These are phyloP conservation scores for Delonix regia DNA, from an alignment of 306 rosid species.

Conservation along the genomic window DNA sequence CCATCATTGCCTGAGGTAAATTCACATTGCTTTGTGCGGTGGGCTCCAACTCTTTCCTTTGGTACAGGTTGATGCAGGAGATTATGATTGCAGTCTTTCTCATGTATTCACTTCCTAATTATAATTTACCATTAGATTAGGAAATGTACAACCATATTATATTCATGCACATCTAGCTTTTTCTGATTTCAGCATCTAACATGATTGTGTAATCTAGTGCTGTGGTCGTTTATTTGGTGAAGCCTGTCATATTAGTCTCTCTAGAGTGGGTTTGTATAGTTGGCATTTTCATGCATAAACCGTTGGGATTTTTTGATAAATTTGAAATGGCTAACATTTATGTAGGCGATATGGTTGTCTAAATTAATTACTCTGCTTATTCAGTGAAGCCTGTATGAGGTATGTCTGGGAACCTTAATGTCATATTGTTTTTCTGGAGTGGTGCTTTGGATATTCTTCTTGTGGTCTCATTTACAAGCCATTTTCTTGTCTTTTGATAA, in stretches of 20 bases:
- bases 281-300: background rate
- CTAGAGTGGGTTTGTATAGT: background rate
- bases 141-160: background rate
- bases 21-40: background rate
- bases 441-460: background rate
- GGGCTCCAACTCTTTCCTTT: background rate
- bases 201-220: background rate
- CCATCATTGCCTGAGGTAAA: background rate
- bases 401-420: background rate
- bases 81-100: slow-evolving; percentile 1
- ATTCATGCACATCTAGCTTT: background rate
- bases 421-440: background rate
- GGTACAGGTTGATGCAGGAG: background rate
- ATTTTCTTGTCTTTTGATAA: too few relatives aligned
- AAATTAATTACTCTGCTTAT: background rate
- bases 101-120: background rate
- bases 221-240: background rate
- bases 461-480: too few relatives aligned
- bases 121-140: background rate
- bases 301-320: background rate
- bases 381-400: background rate
- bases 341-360: background rate
- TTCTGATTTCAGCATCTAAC: background rate
- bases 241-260: background rate
- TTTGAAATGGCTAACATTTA: background rate